Evolutionary conservation across 352 stramenopile species (phyloP), one percentile per base, ranked within the genome.

Genomic region (Phytophthora tentaculata): DNA sequence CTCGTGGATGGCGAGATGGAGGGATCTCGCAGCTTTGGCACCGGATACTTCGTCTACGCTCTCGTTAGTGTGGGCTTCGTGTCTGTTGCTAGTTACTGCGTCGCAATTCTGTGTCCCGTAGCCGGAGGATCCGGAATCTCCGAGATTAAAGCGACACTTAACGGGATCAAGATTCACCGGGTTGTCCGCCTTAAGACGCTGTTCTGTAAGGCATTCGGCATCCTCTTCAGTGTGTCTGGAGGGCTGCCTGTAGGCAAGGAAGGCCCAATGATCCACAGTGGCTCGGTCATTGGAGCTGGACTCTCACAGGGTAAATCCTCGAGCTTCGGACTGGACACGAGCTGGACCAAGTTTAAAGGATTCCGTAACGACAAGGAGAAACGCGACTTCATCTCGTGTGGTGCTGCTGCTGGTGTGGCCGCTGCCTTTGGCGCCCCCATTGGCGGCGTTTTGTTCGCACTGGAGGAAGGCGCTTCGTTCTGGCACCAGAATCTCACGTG

Each of bases 401-500:
- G 98, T 64, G 96, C 97, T 17, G 97, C 98, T 17, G 97, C 97
- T 6, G 98, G 98, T 67, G 97, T 99, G 1, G 95, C 96, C 3
- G 96, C 97, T 3, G 98, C 98, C 6, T 99, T 99, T 62, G 96
- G 95, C 20, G 97, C 97, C 10, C 98, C 98, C 1, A 99, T 99
- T 58, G 98, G 98, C 48, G 98, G 98, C 50, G 97, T 99, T 45
- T 64, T 99, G 14, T 99, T 99, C 61, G 94, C 91, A 13, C 73
- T 99, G 8, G 98, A 99, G 76, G 98, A 99, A 82, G 97, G 96
- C 43, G 95, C 97, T 5, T 99, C 93, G 14, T 99, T 99, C 78
- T 99, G 97, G 97, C 97, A 97, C 51, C 97, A 98, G 51, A 98
- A 97, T 64, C 84, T 99, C 13, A 99, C 97, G 20, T 99, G 97